These are phyloP conservation scores for Passalora sequoiae DNA, from an alignment of 2,329 filamentous ascomycete genomes.

Conservation along the genomic window DNA sequence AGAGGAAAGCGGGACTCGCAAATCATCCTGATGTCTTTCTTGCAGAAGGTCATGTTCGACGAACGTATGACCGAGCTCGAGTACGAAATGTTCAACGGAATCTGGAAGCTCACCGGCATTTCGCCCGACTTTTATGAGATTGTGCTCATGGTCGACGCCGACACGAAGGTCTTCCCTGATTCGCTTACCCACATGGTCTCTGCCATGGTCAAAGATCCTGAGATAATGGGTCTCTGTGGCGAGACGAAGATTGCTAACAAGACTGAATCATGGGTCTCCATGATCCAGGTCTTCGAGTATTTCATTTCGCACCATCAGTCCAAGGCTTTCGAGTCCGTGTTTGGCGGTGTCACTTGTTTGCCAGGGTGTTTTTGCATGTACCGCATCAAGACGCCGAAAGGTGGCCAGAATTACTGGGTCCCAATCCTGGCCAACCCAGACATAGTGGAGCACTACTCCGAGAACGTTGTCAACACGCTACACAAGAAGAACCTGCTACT, in stretches of 20 bases:
- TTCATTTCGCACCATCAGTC: slow-evolving; percentile 97
- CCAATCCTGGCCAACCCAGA: slow-evolving; percentile 97
- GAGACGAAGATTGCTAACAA: slow-evolving; percentile 99
- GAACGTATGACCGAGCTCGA: slow-evolving; percentile 99
- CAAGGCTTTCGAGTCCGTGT: slow-evolving; percentile 97
- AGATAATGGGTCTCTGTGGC: slow-evolving; percentile 97
- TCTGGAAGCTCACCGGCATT: slow-evolving; percentile 98
- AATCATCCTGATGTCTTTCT: slow-evolving; percentile 97
- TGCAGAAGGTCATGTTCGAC: slow-evolving; percentile 99
- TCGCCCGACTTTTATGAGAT: slow-evolving; percentile 97
- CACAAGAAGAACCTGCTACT: slow-evolving; percentile 96
- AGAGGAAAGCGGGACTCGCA: slow-evolving; percentile 98
- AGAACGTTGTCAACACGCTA: slow-evolving; percentile 96
- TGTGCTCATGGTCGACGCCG: slow-evolving; percentile 97
- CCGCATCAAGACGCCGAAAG: slow-evolving; percentile 97
- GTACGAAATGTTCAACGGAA: slow-evolving; percentile 98
- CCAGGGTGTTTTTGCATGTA: slow-evolving; percentile 99
- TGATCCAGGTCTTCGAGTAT: slow-evolving; percentile 99
- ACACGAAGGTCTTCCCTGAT: slow-evolving; percentile 98
- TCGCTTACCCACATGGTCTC: slow-evolving; percentile 98
- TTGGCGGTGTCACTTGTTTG: slow-evolving; percentile 97
- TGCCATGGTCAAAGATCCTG: slow-evolving; percentile 97
- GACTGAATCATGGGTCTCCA: slow-evolving; percentile 85
- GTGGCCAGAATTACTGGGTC: slow-evolving; percentile 98
- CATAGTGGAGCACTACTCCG: slow-evolving; percentile 97